A percentile compares a stretch with the other conserved stretches of the same genome.
These are phyloP conservation scores for Solanum pennellii DNA, from an alignment of 257 asterid species.

Conservation along the genomic window DNA sequence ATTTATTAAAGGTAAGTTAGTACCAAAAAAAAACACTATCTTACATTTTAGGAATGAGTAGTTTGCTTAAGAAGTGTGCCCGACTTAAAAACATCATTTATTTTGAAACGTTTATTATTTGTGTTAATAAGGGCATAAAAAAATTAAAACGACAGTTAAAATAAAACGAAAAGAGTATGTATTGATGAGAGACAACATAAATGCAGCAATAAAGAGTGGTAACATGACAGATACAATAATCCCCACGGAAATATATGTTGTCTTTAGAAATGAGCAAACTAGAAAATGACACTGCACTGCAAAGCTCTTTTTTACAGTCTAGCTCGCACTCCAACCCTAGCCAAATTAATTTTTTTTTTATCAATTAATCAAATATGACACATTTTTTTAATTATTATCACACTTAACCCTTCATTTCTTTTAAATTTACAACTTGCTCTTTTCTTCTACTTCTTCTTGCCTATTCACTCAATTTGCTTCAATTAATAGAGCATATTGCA, in stretches of 20 bases:
- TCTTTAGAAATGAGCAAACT: slow-evolving; percentile 18
- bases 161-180: not conserved
- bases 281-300: slow-evolving; percentile 53
- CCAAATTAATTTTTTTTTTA: not conserved
- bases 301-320: slow-evolving; percentile 5
- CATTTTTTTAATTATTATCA: not conserved
- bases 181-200: not conserved
- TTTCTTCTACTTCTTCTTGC: not conserved
- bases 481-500: not conserved
- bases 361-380: not conserved
- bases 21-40: not conserved
- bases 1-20: not conserved
- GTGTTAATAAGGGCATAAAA: not conserved
- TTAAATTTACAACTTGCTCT: not conserved
- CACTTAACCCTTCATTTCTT: not conserved
- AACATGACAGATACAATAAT: slow-evolving; percentile 6
- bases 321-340: slow-evolving; percentile 24
- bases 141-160: not conserved
- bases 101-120: not conserved
- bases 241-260: slow-evolving; percentile 28
- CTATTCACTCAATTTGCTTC: not conserved
- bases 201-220: not conserved
- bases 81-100: not conserved
- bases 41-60: not conserved
- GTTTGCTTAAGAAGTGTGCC: not conserved